Evolutionary conservation across 371 early-diverging fungal species (phyloP).

Genomic region (Fennellomyces sp.): DNA sequence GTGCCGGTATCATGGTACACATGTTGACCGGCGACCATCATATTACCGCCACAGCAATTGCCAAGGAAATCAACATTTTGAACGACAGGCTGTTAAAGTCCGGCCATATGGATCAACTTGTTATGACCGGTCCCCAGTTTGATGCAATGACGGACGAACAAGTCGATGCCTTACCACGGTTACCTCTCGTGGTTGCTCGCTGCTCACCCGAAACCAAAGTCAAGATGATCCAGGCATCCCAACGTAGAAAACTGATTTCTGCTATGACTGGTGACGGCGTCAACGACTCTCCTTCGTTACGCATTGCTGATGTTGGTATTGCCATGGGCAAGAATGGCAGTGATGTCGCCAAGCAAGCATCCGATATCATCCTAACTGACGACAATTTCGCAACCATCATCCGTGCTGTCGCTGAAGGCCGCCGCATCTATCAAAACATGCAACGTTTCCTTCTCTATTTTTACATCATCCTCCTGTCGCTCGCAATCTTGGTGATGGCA

Average conservation of each 20-base stretch:
- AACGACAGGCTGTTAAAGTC: slow-evolving; percentile 38
- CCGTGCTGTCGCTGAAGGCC: slow-evolving; percentile 81
- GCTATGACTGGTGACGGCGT: slow-evolving; percentile 94
- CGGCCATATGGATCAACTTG: slow-evolving; percentile 51
- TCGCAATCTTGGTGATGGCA: slow-evolving; percentile 57
- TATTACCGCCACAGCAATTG: slow-evolving; percentile 87
- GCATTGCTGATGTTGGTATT: slow-evolving; percentile 90
- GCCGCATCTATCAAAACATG: slow-evolving; percentile 91
- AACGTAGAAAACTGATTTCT: slow-evolving; percentile 69
- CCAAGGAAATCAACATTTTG: slow-evolving; percentile 84
- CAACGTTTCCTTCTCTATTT: slow-evolving; percentile 86
- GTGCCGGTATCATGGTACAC: slow-evolving; percentile 88
- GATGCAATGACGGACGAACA: slow-evolving; percentile 82
- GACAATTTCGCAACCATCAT: slow-evolving; percentile 90
- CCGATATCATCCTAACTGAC: slow-evolving; percentile 87
- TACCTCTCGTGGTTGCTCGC: slow-evolving; percentile 92
- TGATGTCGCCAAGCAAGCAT: slow-evolving; percentile 92
- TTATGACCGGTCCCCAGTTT: slow-evolving; percentile 82
- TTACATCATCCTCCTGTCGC: slow-evolving; percentile 55
- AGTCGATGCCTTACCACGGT: slow-evolving; percentile 72
- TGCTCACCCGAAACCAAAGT: slow-evolving; percentile 96
- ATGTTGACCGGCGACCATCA: slow-evolving; percentile 96
- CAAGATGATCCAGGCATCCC: slow-evolving; percentile 93
- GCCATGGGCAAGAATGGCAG: slow-evolving; percentile 92
- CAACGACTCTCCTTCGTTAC: slow-evolving; percentile 91